Conservation (phyloP, 2,329 filamentous ascomycete species). For the Myriosclerotinia scirpicola region DNA sequence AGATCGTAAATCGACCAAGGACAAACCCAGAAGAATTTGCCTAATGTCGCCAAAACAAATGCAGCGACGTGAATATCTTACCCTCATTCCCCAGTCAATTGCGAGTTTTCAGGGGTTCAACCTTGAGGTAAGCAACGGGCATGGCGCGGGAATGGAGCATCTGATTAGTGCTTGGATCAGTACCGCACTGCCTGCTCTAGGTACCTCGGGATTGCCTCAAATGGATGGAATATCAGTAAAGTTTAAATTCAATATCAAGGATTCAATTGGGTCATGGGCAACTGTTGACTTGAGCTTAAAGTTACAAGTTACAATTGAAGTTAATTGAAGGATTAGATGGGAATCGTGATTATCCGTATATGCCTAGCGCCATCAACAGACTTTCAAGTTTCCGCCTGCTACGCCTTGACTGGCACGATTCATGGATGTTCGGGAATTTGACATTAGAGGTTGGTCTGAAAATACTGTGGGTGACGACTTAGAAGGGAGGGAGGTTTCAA, state of each 20-base stretch:
- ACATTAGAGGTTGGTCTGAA: neutral
- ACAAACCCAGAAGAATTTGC: neutral
- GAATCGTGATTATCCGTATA: slow-evolving; percentile 8
- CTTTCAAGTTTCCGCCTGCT: neutral
- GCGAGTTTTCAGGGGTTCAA: neutral
- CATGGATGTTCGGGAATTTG: slow-evolving; percentile 14
- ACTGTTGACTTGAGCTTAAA: neutral
- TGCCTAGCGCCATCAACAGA: slow-evolving; percentile 8
- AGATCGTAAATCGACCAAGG: slow-evolving; percentile 9
- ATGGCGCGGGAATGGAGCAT: slow-evolving; percentile 1
- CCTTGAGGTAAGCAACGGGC: neutral
- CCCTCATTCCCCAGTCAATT: slow-evolving; percentile 7
- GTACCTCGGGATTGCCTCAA: neutral
- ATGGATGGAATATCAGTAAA: neutral
- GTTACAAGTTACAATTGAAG: neutral
- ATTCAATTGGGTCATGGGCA: neutral
- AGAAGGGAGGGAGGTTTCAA: neutral
- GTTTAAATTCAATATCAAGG: neutral
- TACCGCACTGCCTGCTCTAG: neutral
- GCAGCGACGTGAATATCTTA: neutral
- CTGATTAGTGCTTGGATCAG: slow-evolving; percentile 11
- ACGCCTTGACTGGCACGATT: slow-evolving; percentile 8
- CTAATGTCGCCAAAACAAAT: neutral
- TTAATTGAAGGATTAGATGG: slow-evolving; percentile 1
- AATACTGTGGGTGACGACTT: slow-evolving; percentile 5